A percentile compares a stretch with the other conserved stretches of the same genome.
Evolutionary conservation across 306 rosid species (phyloP).

Genomic region (Corylus americana): DNA sequence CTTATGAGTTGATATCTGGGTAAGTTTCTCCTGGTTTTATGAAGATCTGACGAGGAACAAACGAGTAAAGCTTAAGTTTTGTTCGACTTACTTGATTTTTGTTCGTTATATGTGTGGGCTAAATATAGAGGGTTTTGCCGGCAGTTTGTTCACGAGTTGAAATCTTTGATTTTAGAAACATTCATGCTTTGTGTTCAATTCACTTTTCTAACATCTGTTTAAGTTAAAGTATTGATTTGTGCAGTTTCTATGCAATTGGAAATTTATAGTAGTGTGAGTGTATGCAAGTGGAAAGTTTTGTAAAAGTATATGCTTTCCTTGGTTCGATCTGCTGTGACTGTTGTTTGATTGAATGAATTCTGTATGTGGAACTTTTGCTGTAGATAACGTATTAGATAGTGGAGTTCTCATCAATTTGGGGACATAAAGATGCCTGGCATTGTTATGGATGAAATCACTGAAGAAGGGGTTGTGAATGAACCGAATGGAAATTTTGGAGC

Average conservation of each 20-base stretch:
- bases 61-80: conserved; percentile 18
- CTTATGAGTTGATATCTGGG: not conserved
- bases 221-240: conserved; percentile 7
- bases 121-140: conserved; percentile 4
- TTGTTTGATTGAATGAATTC: not conserved
- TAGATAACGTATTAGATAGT: conserved; percentile 39
- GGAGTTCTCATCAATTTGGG: conserved; percentile 32
- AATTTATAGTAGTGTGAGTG: not conserved
- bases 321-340: conserved; percentile 35
- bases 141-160: not conserved
- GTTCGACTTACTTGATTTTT: conserved; percentile 13
- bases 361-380: conserved; percentile 11
- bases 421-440: conserved; percentile 62
- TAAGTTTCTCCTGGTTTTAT: conserved; percentile 18
- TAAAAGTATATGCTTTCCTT: not conserved
- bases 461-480: conserved; percentile 41
- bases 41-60: conserved; percentile 36
- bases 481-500: conserved; percentile 38
- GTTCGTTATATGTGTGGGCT: not conserved
- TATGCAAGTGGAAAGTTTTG: not conserved
- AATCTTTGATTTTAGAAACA: not conserved
- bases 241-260: conserved; percentile 7
- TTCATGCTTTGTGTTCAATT: conserved; percentile 11
- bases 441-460: conserved; percentile 42
- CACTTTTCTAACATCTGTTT: not conserved